These are phyloP conservation scores for Trametes coccinea DNA, from an alignment of 768 basidiomycete species.

Conservation along the genomic window DNA sequence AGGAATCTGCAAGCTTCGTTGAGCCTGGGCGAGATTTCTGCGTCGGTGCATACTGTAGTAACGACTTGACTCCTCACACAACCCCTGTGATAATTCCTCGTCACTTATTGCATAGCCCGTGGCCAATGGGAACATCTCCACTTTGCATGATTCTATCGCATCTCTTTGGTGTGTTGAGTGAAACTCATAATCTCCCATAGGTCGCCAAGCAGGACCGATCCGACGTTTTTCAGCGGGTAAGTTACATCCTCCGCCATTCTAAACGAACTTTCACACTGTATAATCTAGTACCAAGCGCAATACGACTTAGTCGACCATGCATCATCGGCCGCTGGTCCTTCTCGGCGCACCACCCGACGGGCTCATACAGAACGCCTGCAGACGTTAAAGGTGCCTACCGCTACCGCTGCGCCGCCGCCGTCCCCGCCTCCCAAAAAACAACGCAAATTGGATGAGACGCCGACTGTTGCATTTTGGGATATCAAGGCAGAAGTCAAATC, in stretches of 20 bases:
- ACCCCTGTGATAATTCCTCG: too few species aligned
- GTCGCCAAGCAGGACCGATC: conserved; percentile 72
- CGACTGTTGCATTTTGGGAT: conserved; percentile 16
- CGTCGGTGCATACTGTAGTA: too few species aligned
- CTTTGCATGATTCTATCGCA: too few species aligned
- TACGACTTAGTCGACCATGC: conserved; percentile 60
- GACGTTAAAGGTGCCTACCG: conserved; percentile 35
- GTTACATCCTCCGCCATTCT: conserved; percentile 23
- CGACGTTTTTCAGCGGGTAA: conserved; percentile 70
- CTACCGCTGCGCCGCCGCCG: conserved; percentile 27
- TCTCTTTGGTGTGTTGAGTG: too few species aligned
- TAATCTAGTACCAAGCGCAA: conserved; percentile 54
- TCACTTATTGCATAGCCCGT: too few species aligned
- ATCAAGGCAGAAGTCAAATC: conserved; percentile 19
- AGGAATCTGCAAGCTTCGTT: too few species aligned
- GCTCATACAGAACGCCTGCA: conserved; percentile 57
- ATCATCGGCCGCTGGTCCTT: conserved; percentile 42
- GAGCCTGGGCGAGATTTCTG: too few species aligned
- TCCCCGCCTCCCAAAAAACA: not conserved
- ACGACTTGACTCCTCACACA: too few species aligned
- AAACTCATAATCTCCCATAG: conserved; percentile 36
- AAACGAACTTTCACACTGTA: conserved; percentile 1
- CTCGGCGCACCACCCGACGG: conserved; percentile 58
- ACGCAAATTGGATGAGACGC: not conserved
- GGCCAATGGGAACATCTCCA: too few species aligned